phyloP scores from a whole-genome alignment of 805 yeast species.

The Ogataea trehalophila region DNA sequence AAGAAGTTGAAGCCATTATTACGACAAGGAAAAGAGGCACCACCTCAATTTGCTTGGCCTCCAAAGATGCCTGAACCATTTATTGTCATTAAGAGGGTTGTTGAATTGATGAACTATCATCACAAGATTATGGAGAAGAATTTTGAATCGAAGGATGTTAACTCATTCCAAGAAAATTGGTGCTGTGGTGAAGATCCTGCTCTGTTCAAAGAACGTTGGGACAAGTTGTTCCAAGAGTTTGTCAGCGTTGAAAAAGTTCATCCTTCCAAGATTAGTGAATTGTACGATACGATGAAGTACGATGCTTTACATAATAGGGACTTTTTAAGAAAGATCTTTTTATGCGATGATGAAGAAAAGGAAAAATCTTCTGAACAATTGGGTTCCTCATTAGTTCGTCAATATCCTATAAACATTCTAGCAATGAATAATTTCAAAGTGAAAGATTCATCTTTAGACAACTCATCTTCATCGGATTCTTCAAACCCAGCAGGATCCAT shows the following conservation, averaged over 20 bases:
- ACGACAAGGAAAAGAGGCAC: constrained; percentile 95
- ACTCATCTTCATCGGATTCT: constrained; percentile 19
- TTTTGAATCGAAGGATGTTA: constrained; percentile 61
- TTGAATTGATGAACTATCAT: constrained; percentile 92
- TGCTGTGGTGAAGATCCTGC: constrained; percentile 95
- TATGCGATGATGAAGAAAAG: constrained; percentile 40
- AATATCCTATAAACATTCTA: constrained; percentile 67
- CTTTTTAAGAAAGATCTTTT: constrained; percentile 77
- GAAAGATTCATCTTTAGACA: constrained; percentile 34
- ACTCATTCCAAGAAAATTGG: constrained; percentile 74
- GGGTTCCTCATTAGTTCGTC: constrained; percentile 53
- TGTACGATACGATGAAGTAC: constrained; percentile 97
- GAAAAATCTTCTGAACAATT: constrained; percentile 24
- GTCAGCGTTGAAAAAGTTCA: constrained; percentile 91
- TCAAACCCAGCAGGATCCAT: constrained; percentile 53
- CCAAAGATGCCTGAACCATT: constrained; percentile 97
- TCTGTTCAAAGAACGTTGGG: constrained; percentile 94
- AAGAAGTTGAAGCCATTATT: constrained; percentile 91
- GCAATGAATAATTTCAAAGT: constrained; percentile 75
- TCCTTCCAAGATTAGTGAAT: constrained; percentile 93
- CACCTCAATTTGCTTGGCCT: constrained; percentile 98
- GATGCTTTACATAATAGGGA: constrained; percentile 95
- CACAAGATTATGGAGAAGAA: constrained; percentile 78
- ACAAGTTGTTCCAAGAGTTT: constrained; percentile 88
- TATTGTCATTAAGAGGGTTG: constrained; percentile 87